Conservation (phyloP, 1,139 yeast species). For the Magnusiomyces ingens region DNA sequence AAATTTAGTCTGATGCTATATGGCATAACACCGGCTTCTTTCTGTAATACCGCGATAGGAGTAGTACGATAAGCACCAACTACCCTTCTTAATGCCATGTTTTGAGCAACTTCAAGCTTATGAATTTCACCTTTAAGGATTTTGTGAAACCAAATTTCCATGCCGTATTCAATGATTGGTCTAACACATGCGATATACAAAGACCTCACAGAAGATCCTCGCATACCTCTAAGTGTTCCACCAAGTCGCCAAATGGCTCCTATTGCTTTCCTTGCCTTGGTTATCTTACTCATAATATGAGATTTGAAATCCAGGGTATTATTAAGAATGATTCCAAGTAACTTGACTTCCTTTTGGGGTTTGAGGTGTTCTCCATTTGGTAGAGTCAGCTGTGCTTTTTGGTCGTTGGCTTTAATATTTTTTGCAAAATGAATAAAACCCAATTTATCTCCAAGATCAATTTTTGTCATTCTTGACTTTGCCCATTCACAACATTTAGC, state of each 20-base stretch:
- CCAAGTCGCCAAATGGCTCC: neutral
- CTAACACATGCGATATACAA: neutral
- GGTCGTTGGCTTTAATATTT: neutral
- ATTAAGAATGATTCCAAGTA: neutral
- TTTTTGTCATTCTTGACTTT: neutral
- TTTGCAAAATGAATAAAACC: constrained; percentile 6
- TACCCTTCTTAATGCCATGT: neutral
- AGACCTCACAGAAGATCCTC: neutral
- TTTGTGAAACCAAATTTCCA: neutral
- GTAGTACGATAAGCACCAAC: neutral
- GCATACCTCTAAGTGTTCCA: neutral
- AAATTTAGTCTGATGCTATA: too few relatives aligned
- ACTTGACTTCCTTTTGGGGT: neutral
- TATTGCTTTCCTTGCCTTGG: neutral
- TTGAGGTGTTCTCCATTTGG: neutral
- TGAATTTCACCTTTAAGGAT: neutral
- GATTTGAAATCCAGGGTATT: neutral
- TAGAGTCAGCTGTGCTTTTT: neutral
- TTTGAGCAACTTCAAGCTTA: neutral
- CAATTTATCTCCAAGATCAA: constrained; percentile 13
- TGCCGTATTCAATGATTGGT: neutral
- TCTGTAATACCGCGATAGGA: neutral
- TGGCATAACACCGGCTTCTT: too few relatives aligned
- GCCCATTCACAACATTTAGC: constrained; percentile 12
- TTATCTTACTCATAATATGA: neutral